Percentiles rank a stretch among this genome's conserved stretches.
Conservation (phyloP, 2,329 filamentous ascomycete genomes). For the Aureobasidium zeae region DNA sequence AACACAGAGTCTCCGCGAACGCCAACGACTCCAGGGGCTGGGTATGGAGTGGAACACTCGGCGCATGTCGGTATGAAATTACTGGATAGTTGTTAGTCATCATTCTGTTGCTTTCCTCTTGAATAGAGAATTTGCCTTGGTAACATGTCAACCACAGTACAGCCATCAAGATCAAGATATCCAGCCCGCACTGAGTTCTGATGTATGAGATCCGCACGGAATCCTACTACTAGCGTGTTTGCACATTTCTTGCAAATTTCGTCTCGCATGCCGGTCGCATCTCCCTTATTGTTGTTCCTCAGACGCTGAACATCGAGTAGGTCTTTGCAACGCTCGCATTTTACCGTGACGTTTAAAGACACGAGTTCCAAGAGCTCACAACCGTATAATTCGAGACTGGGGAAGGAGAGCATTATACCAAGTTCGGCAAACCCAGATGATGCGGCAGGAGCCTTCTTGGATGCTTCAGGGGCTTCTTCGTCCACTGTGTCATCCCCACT, state of each 20-base stretch:
- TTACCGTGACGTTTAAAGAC: slow-evolving; percentile 59
- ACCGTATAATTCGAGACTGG: slow-evolving; percentile 64
- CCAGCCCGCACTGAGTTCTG: slow-evolving; percentile 64
- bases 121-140: slow-evolving; percentile 43
- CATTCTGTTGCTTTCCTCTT: background rate
- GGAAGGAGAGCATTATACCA: slow-evolving; percentile 71
- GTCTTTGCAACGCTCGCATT: slow-evolving; percentile 72
- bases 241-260: slow-evolving; percentile 49
- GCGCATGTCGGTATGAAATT: slow-evolving; percentile 71
- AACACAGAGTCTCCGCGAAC: slow-evolving; percentile 64
- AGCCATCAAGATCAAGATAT: slow-evolving; percentile 67
- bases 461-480: slow-evolving; percentile 30
- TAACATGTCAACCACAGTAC: slow-evolving; percentile 65
- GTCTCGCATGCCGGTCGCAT: slow-evolving; percentile 32
- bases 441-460: slow-evolving; percentile 28
- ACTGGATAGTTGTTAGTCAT: slow-evolving; percentile 34
- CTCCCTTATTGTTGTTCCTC: slow-evolving; percentile 43
- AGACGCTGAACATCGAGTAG: slow-evolving; percentile 59
- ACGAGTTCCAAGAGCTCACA: slow-evolving; percentile 66
- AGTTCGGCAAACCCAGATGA: slow-evolving; percentile 44
- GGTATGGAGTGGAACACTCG: slow-evolving; percentile 61
- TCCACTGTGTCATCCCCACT: slow-evolving; percentile 43
- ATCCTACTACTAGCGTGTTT: slow-evolving; percentile 36
- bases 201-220: slow-evolving; percentile 61
- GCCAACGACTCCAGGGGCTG: slow-evolving; percentile 54